phyloP scores from a whole-genome alignment of 2,329 filamentous ascomycete genomes.

The Nigrospora oryzae region DNA sequence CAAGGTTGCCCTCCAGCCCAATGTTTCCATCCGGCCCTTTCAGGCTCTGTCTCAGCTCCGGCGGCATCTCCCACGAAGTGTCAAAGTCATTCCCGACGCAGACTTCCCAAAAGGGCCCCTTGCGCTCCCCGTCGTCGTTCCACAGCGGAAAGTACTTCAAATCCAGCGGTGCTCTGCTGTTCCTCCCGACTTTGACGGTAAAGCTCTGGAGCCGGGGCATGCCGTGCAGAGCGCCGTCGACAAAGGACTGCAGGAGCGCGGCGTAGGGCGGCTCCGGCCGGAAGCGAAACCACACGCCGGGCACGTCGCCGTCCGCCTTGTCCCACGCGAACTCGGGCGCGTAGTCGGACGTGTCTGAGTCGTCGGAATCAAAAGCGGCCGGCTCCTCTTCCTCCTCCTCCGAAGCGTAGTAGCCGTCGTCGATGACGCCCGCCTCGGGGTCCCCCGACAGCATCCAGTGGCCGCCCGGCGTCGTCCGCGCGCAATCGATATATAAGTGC shows the following conservation, averaged over 20 bases:
- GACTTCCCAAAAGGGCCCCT: background rate
- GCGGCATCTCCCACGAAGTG: background rate
- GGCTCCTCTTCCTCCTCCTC: background rate
- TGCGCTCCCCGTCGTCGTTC: background rate
- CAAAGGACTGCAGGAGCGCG: background rate
- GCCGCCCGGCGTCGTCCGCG: background rate
- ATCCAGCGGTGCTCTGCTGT: background rate
- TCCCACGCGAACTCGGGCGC: slow-evolving; percentile 1
- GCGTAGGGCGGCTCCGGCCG: background rate
- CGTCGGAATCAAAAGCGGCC: slow-evolving; percentile 1
- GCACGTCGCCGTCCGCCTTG: background rate
- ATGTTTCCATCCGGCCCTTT: background rate
- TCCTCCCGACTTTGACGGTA: background rate
- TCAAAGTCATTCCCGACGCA: background rate
- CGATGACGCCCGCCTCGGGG: background rate
- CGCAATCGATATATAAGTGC: background rate
- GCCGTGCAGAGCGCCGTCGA: background rate
- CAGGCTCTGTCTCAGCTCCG: background rate
- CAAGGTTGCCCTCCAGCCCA: no score
- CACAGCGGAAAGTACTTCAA: background rate
- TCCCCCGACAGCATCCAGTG: background rate
- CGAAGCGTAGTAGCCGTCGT: background rate
- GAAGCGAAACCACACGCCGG: background rate
- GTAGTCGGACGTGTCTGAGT: slow-evolving; percentile 3
- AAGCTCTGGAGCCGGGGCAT: background rate